These are phyloP conservation scores for Nakazawaea ernobii DNA, from an alignment of 805 yeast genomes.

Conservation along the genomic window DNA sequence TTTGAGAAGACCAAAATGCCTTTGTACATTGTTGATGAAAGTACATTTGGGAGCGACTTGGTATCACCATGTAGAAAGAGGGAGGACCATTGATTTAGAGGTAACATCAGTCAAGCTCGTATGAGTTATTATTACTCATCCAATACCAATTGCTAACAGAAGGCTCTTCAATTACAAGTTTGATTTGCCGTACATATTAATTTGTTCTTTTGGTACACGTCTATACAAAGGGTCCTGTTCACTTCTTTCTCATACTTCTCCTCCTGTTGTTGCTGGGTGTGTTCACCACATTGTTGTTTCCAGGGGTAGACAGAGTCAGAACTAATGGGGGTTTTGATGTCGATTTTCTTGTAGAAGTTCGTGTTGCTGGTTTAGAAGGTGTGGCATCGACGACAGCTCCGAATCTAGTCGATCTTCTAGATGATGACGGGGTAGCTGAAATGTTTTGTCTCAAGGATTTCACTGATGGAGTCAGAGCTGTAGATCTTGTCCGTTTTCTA, in stretches of 20 bases:
- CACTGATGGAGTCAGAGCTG: slow-evolving; percentile 5
- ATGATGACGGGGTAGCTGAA: slow-evolving; percentile 2
- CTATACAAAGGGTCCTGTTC: background rate
- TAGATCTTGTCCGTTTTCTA: slow-evolving; percentile 6
- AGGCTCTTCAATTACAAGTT: too few relatives aligned
- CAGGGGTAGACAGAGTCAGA: slow-evolving; percentile 1
- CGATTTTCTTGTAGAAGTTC: slow-evolving; percentile 3
- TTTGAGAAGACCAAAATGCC: background rate
- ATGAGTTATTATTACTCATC: too few relatives aligned
- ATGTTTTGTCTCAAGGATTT: background rate
- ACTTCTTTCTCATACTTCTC: slow-evolving; percentile 9
- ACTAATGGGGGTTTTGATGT: background rate
- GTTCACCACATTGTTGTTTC: background rate
- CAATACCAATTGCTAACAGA: too few relatives aligned
- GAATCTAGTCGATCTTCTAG: slow-evolving; percentile 8
- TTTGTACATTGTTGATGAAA: too few relatives aligned
- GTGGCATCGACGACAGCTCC: slow-evolving; percentile 1
- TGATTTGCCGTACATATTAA: too few relatives aligned
- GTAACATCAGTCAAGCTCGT: too few relatives aligned
- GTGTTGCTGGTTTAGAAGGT: slow-evolving; percentile 9
- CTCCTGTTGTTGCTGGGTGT: slow-evolving; percentile 8
- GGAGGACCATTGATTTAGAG: too few relatives aligned
- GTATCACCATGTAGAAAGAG: too few relatives aligned
- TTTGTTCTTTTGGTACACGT: background rate
- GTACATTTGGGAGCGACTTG: too few relatives aligned